Percentiles rank a stretch among this genome's conserved stretches.
Evolutionary conservation across 1,284 basidiomycete genomes (phyloP).

Genomic region (Stereum hirsutum): DNA sequence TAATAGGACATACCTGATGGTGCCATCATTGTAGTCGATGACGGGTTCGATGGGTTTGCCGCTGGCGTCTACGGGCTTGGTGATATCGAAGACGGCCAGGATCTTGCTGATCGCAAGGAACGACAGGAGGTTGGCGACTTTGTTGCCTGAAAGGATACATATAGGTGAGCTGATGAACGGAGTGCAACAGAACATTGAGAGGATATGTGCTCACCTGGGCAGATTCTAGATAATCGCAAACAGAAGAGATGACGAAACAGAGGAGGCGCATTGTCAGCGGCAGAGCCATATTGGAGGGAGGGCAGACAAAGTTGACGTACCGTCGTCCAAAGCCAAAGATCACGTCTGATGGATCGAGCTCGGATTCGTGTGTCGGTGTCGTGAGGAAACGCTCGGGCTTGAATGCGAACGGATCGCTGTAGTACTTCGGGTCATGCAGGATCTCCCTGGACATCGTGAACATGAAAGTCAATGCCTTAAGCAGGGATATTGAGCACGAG

Average conservation of each 20-base stretch:
- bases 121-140: constrained; percentile 48
- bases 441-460: constrained; percentile 27
- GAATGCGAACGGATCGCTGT: constrained; percentile 35
- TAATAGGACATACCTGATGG: not conserved
- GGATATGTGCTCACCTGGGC: constrained; percentile 2
- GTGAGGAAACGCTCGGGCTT: constrained; percentile 37
- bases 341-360: constrained; percentile 42
- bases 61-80: constrained; percentile 33
- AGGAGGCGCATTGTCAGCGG: too few relatives aligned
- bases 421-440: constrained; percentile 36
- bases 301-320: constrained; percentile 21
- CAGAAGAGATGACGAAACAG: too few relatives aligned
- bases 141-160: constrained; percentile 30
- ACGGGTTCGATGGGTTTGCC: constrained; percentile 15
- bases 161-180: constrained; percentile 1
- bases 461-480: constrained; percentile 6
- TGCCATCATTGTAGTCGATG: not conserved
- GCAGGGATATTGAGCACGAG: constrained; percentile 6
- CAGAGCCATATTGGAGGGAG: too few relatives aligned
- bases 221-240: not conserved
- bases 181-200: not conserved
- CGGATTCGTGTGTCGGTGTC: constrained; percentile 26
- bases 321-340: constrained; percentile 56
- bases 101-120: constrained; percentile 47
- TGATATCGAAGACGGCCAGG: constrained; percentile 42